These are phyloP conservation scores for Yamadazyma akitaensis DNA, from an alignment of 805 yeast genomes.

Conservation along the genomic window DNA sequence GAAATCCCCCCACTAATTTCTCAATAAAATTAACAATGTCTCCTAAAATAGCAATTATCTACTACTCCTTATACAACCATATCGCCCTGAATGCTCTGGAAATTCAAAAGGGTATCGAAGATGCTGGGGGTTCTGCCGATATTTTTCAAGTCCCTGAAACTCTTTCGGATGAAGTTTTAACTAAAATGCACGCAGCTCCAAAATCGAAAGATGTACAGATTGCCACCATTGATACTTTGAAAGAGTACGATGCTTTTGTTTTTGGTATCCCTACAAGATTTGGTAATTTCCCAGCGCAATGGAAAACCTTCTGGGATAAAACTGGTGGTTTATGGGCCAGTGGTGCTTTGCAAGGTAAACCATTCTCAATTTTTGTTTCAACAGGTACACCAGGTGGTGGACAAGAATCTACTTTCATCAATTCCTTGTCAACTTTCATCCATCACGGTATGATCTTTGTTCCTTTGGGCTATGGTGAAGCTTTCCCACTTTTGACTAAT, in stretches of 20 bases:
- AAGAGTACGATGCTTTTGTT: conserved; percentile 66
- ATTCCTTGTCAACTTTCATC: conserved; percentile 55
- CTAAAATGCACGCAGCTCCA: conserved; percentile 16
- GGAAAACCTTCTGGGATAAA: conserved; percentile 73
- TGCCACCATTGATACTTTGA: conserved; percentile 57
- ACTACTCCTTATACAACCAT: conserved; percentile 79
- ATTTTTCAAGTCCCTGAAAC: conserved; percentile 69
- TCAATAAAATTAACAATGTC: not conserved
- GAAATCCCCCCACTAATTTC: not conserved
- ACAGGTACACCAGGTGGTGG: conserved; percentile 81
- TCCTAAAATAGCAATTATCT: conserved; percentile 36
- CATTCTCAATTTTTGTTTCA: conserved; percentile 68
- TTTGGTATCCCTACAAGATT: conserved; percentile 82
- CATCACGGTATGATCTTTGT: conserved; percentile 80
- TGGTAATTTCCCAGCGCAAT: conserved; percentile 77
- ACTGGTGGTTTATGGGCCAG: conserved; percentile 76
- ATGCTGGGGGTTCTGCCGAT: conserved; percentile 65
- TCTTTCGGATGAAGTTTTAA: conserved; percentile 17
- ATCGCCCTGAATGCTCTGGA: conserved; percentile 63
- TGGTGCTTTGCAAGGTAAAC: conserved; percentile 69
- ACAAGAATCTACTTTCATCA: conserved; percentile 66
- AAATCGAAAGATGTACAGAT: conserved; percentile 43
- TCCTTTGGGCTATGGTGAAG: conserved; percentile 66
- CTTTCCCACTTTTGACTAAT: conserved; percentile 45
- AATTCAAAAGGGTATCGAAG: conserved; percentile 62